These are phyloP conservation scores for Trichaptum fuscoviolaceum DNA, from an alignment of 768 basidiomycete genomes.

Conservation along the genomic window DNA sequence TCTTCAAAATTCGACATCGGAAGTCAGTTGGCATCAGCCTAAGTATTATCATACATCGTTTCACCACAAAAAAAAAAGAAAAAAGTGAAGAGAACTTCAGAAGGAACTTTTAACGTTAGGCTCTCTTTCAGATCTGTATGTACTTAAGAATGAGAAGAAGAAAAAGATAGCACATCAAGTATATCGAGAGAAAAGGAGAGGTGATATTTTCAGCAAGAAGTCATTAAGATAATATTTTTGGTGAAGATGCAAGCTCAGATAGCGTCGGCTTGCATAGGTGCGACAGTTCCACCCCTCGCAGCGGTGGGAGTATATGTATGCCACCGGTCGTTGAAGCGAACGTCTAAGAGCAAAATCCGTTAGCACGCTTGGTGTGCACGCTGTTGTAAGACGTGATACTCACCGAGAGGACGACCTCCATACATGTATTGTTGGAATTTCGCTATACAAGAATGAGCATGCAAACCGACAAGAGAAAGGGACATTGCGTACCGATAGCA, in stretches of 20 bases:
- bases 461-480: neutral
- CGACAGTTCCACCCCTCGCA: slow-evolving; percentile 79
- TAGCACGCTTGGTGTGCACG: slow-evolving; percentile 6
- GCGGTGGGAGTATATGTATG: slow-evolving; percentile 88
- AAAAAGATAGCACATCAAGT: too few species aligned
- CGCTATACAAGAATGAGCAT: slow-evolving; percentile 34
- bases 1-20: too few species aligned
- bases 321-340: slow-evolving; percentile 94
- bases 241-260: neutral
- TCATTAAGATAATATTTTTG: neutral
- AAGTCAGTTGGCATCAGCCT: too few species aligned
- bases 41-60: too few species aligned
- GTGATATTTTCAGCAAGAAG: too few species aligned
- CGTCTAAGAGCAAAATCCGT: slow-evolving; percentile 43
- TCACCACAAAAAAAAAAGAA: too few species aligned
- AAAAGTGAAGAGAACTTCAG: too few species aligned
- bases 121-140: too few species aligned
- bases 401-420: slow-evolving; percentile 82
- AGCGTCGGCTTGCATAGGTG: slow-evolving; percentile 57
- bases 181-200: too few species aligned
- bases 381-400: slow-evolving; percentile 22
- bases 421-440: slow-evolving; percentile 98
- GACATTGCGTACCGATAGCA: slow-evolving; percentile 63
- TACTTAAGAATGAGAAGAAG: too few species aligned
- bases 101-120: too few species aligned